These are phyloP conservation scores for Stagonosporopsis cucurbitacearum DNA, from an alignment of 2,329 filamentous ascomycete genomes.

Conservation along the genomic window DNA sequence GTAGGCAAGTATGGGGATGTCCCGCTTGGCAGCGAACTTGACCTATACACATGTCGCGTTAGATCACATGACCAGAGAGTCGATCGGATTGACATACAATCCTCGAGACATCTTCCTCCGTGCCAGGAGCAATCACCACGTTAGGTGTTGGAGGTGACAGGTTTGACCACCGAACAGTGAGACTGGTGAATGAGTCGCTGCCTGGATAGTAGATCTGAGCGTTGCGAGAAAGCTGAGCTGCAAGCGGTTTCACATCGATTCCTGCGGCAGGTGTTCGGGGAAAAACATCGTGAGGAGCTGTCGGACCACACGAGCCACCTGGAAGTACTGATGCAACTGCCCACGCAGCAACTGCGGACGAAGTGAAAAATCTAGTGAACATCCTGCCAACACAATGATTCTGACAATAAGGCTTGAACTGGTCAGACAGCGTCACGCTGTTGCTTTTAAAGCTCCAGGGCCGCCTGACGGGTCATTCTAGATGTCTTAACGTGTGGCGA, in stretches of 20 bases:
- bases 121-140: conserved; percentile 27
- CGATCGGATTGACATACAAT: conserved; percentile 22
- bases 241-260: conserved; percentile 26
- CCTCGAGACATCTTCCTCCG: conserved; percentile 28
- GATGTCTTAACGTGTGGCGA: not conserved
- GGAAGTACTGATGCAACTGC: conserved; percentile 16
- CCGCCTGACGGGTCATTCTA: not conserved
- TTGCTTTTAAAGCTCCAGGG: conserved; percentile 1
- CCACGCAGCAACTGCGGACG: conserved; percentile 15
- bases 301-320: conserved; percentile 15
- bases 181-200: conserved; percentile 18
- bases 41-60: conserved; percentile 42
- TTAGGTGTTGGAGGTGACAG: conserved; percentile 28
- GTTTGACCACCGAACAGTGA: conserved; percentile 29
- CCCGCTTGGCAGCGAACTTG: conserved; percentile 56
- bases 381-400: conserved; percentile 7
- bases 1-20: conserved; percentile 60
- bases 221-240: conserved; percentile 21
- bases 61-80: not conserved
- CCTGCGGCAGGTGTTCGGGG: conserved; percentile 19
- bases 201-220: conserved; percentile 28
- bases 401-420: not conserved
- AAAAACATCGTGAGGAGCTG: conserved; percentile 10
- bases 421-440: not conserved
- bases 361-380: conserved; percentile 19